Base-by-base conservation (phyloP, 2,329 filamentous ascomycete genomes). In the Lojkania enalia region DNA sequence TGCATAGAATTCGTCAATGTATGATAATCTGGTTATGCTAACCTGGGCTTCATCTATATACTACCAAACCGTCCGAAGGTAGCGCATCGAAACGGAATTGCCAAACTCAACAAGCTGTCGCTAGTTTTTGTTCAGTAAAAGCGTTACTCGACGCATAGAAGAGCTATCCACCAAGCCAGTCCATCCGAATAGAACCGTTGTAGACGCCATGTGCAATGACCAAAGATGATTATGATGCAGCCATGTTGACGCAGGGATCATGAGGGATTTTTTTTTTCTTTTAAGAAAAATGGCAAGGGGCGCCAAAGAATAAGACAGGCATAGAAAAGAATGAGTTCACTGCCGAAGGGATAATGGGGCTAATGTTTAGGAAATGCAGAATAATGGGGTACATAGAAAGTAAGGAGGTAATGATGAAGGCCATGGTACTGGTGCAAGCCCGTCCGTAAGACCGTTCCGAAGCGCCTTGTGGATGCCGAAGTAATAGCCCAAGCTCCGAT, bases 391-490 rank as follows among this genome's bases (percentile, higher is more conserved):
- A 16, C 9, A 33, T 11, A 33, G 30, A 41, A 36, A 37, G 11
- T 6, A 42, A 21, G 16, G 38, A 43, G 40, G 33, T 21, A 38
- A 29, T 3, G 36, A 30, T 45, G 14, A 36, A 21, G 15, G 37
- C 40, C 21, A 20, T 39, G 39, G 46, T 49, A n/a, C 44, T 44
- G 52, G 53, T 42, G 40, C 38, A 54, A 57, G 31, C 44, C 36
- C 39, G 39, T 44, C n/a, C 35, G 27, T 16, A 31, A 52, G 43
- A 48, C 40, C 43, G 30, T 43, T 33, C 49, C 50, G 48, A 47
- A 57, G 59, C 63, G 62, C 64, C 63, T 42, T 49, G 46, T 52
- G 33, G 53, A 67, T 66, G 62, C 61, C 42, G 39, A 54, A 55
- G 49, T 41, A 54, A 55, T 46, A 51, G 44, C 55, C 58, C 47